These are phyloP conservation scores for Dactylellina cionopaga DNA, from an alignment of 2,329 filamentous ascomycete genomes.

Conservation along the genomic window DNA sequence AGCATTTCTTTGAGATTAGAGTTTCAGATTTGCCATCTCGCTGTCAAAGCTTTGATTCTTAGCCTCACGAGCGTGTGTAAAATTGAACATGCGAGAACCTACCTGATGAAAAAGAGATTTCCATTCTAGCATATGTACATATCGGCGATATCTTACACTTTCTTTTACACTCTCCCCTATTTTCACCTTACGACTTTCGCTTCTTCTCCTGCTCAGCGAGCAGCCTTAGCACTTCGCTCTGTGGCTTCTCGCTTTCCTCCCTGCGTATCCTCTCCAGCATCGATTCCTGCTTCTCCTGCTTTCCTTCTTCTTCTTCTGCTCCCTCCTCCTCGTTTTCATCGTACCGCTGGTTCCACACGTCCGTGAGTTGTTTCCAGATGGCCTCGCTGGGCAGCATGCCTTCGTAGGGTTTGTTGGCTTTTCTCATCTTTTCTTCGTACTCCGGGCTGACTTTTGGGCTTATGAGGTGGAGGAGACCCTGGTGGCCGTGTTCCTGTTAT, in stretches of 20 bases:
- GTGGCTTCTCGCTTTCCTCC: slow-evolving; percentile 20
- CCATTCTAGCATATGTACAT: slow-evolving; percentile 33
- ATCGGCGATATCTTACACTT: slow-evolving; percentile 10
- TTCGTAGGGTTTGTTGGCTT: slow-evolving; percentile 15
- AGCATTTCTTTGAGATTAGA: slow-evolving; percentile 16
- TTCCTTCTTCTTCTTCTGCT: not conserved
- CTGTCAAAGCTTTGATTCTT: slow-evolving; percentile 15
- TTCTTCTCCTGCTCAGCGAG: slow-evolving; percentile 36
- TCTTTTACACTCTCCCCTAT: not conserved
- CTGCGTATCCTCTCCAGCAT: slow-evolving; percentile 37
- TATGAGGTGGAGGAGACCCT: slow-evolving; percentile 35
- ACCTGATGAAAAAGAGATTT: slow-evolving; percentile 4
- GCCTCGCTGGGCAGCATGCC: slow-evolving; percentile 38
- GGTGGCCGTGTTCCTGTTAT: slow-evolving; percentile 51
- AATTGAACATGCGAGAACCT: not conserved
- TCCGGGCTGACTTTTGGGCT: slow-evolving; percentile 2
- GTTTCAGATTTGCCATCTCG: slow-evolving; percentile 14
- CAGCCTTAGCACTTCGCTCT: slow-evolving; percentile 22
- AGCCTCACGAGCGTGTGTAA: not conserved
- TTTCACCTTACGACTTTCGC: not conserved
- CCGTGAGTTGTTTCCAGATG: slow-evolving; percentile 34
- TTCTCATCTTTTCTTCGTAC: slow-evolving; percentile 10
- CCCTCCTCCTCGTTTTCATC: slow-evolving; percentile 27
- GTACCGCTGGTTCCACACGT: slow-evolving; percentile 45
- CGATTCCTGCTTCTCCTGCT: slow-evolving; percentile 13